These are phyloP conservation scores for Canariomyces notabilis DNA, from an alignment of 2,329 filamentous ascomycete genomes.

Conservation along the genomic window DNA sequence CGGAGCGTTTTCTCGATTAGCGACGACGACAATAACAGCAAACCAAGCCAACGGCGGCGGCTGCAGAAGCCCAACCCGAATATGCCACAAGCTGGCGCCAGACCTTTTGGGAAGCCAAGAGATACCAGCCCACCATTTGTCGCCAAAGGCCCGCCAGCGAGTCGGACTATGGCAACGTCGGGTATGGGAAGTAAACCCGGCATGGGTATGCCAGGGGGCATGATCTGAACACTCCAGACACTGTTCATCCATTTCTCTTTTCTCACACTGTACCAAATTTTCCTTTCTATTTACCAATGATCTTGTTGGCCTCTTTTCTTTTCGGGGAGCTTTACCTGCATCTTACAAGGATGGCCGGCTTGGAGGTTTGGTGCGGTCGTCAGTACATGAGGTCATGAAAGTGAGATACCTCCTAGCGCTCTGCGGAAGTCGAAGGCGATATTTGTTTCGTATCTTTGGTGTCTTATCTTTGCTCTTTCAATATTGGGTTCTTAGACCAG, in stretches of 20 bases:
- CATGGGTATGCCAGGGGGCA: constrained; percentile 31
- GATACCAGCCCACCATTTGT: constrained; percentile 28
- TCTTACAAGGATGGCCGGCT: constrained; percentile 8
- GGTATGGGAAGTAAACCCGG: constrained; percentile 24
- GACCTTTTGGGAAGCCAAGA: constrained; percentile 18
- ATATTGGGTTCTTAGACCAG: neutral
- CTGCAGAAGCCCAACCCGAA: constrained; percentile 43
- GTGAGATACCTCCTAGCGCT: constrained; percentile 28
- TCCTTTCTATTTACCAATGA: constrained; percentile 5
- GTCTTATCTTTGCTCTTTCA: neutral
- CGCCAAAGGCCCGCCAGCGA: constrained; percentile 31
- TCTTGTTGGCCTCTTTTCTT: neutral
- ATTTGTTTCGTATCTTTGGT: constrained; percentile 10
- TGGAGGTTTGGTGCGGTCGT: neutral
- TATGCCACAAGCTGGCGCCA: constrained; percentile 24
- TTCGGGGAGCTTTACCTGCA: neutral
- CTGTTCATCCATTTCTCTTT: neutral
- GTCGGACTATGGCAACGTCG: constrained; percentile 31
- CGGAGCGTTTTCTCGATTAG: constrained; percentile 28
- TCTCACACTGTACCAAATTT: neutral
- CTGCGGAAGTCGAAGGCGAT: constrained; percentile 1
- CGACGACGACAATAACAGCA: constrained; percentile 38
- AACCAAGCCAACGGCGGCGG: constrained; percentile 35
- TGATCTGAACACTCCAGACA: constrained; percentile 27
- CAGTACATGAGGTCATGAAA: constrained; percentile 23